Percentiles rank a stretch among this genome's conserved stretches.
These are phyloP conservation scores for Tetracladium marchalianum DNA, from an alignment of 495 filamentous ascomycete genomes.

Conservation along the genomic window DNA sequence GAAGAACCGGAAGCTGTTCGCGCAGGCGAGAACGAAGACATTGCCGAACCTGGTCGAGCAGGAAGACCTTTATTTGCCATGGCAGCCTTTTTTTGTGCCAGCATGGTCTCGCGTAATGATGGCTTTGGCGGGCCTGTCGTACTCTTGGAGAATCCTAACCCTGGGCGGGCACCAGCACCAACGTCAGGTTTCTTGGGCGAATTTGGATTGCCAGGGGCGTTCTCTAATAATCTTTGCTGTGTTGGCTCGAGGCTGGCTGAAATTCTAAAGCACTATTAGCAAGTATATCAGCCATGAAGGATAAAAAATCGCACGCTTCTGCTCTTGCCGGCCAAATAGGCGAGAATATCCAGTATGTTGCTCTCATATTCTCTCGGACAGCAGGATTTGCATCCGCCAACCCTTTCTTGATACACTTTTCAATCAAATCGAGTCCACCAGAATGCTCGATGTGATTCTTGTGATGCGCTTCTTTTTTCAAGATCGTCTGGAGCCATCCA, in stretches of 20 bases:
- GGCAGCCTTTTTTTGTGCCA: constrained; percentile 68
- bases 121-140: constrained; percentile 47
- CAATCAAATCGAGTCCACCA: constrained; percentile 69
- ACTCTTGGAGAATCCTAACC: constrained; percentile 46
- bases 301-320: constrained; percentile 46
- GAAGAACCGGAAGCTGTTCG: constrained; percentile 35
- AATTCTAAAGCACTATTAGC: constrained; percentile 43
- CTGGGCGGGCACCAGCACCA: constrained; percentile 35
- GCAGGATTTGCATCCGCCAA: constrained; percentile 78
- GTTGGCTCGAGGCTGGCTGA: constrained; percentile 64
- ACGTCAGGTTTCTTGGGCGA: constrained; percentile 39
- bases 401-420: constrained; percentile 81
- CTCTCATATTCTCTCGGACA: constrained; percentile 74
- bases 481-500: constrained; percentile 74
- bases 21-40: constrained; percentile 51
- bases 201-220: constrained; percentile 72
- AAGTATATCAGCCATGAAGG: background rate
- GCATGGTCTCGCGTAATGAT: constrained; percentile 61
- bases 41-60: constrained; percentile 65
- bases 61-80: constrained; percentile 49
- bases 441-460: constrained; percentile 75
- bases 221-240: constrained; percentile 64
- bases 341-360: constrained; percentile 76
- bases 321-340: constrained; percentile 67
- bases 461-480: constrained; percentile 68